Evolutionary conservation across 768 basidiomycete species (phyloP), one percentile per base, ranked within the genome.

Genomic region (Strobilomyces confusus): DNA sequence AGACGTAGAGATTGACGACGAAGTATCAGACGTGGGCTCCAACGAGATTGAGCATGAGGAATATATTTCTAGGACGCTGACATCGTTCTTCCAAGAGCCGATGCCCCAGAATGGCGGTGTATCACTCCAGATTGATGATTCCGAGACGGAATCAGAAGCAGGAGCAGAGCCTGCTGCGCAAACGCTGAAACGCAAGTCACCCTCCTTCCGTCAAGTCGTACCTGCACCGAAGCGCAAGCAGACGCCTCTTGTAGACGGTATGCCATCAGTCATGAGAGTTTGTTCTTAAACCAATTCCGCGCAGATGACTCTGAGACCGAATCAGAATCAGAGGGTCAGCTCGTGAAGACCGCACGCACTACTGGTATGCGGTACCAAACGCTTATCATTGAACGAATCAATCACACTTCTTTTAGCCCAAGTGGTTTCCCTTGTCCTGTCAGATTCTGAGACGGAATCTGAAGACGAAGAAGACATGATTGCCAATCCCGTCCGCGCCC

Each of bases 251-350:
- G 15, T n/a, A 19, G 43, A 58, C 3, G 66, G 69, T 72, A 49
- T 30, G 58, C 48, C n/a, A 19, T 44, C 1, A 30, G 23, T 5
- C 30, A 25, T 5, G 2, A 20, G 32, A 13, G 0, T 23, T 37
- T 29, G 12, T 26, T 12, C 9, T 43, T 5, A 26, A 43, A 3
- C 20, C 25, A 25, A 25, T 41, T 45, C 9, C 22, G 46, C 8
- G 12, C n/a, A 62, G 72, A 72, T 30, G 74, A 72, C 48, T 77
- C 79, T 1, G 75, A 68, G 19, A 79, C 80, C 15, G 78, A 85
- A 58, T 67, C 80, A 5, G 76, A 76, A 49, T 71, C 75, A 32
- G 73, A 74, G 13, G 68, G 58, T 19, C 38, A 43, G 30, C 30
- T 48, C 22, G 17, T 45, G 17, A 56, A 59, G 47, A 36, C 48